Percentiles rank a stretch among this genome's conserved stretches.
Conservation (phyloP, 495 filamentous ascomycete species). For the Neurospora tetraspora region DNA sequence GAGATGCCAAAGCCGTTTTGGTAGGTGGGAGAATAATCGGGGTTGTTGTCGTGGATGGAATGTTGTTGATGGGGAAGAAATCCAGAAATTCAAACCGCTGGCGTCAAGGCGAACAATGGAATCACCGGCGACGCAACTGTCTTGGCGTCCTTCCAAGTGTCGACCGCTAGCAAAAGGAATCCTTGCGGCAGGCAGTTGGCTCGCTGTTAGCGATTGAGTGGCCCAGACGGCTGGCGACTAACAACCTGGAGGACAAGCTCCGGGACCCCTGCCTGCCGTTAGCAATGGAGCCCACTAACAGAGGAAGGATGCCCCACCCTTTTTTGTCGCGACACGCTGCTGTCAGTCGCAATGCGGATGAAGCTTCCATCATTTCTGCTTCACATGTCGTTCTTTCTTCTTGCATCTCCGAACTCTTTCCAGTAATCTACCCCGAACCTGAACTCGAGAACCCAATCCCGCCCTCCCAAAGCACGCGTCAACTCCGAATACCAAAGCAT, state of each 20-base stretch:
- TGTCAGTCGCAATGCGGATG: not conserved
- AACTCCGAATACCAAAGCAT: not conserved
- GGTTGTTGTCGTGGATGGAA: not conserved
- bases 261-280: not conserved
- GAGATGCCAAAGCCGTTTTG: not conserved
- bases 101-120: not conserved
- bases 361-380: not conserved
- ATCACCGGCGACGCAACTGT: not conserved
- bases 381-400: not conserved
- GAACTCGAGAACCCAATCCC: not conserved
- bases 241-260: not conserved
- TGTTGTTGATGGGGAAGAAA: not conserved
- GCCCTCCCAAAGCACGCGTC: not conserved
- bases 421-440: not conserved
- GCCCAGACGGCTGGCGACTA: not conserved
- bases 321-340: not conserved
- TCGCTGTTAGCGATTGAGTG: not conserved
- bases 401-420: not conserved
- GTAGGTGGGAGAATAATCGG: not conserved
- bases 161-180: not conserved
- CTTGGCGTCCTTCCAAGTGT: not conserved
- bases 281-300: not conserved
- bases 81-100: not conserved
- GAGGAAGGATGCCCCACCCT: not conserved
- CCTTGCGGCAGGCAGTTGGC: not conserved